These are phyloP conservation scores for Nothophytophthora sp. DNA, from an alignment of 352 stramenopile species.

Conservation along the genomic window DNA sequence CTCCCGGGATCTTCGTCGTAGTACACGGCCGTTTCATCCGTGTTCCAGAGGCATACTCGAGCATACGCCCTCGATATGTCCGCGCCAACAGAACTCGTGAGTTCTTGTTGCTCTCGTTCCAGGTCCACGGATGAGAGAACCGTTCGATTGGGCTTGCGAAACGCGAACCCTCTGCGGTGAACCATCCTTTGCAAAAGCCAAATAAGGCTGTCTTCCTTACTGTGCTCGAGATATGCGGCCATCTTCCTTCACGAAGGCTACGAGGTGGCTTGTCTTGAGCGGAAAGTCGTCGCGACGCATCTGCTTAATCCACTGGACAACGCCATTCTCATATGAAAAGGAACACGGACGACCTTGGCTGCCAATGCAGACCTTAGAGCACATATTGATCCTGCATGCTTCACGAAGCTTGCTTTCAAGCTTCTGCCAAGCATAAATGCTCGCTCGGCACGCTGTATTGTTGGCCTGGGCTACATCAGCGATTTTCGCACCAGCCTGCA, in stretches of 20 bases:
- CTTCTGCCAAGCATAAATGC: too few species aligned
- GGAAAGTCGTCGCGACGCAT: slow-evolving; percentile 21
- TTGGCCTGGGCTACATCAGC: too few species aligned
- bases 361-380: too few species aligned
- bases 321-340: neutral
- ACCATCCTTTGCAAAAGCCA: slow-evolving; percentile 12
- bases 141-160: slow-evolving; percentile 12
- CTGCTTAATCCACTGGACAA: slow-evolving; percentile 25
- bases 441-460: too few species aligned
- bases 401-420: too few species aligned
- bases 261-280: slow-evolving; percentile 15
- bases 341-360: too few species aligned
- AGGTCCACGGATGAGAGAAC: slow-evolving; percentile 14
- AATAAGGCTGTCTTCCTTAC: slow-evolving; percentile 10
- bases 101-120: slow-evolving; percentile 6
- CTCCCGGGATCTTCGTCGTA: slow-evolving; percentile 10
- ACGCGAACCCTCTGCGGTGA: slow-evolving; percentile 14
- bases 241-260: slow-evolving; percentile 19
- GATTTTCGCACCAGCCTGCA: too few species aligned
- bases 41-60: slow-evolving; percentile 11
- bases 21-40: slow-evolving; percentile 20
- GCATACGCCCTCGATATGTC: slow-evolving; percentile 4
- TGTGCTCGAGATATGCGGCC: slow-evolving; percentile 6
- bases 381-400: too few species aligned
- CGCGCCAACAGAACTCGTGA: neutral